A percentile compares a stretch with the other conserved stretches of the same genome.
Conservation (phyloP, 352 stramenopile species). For the Phytophthora melonis region DNA sequence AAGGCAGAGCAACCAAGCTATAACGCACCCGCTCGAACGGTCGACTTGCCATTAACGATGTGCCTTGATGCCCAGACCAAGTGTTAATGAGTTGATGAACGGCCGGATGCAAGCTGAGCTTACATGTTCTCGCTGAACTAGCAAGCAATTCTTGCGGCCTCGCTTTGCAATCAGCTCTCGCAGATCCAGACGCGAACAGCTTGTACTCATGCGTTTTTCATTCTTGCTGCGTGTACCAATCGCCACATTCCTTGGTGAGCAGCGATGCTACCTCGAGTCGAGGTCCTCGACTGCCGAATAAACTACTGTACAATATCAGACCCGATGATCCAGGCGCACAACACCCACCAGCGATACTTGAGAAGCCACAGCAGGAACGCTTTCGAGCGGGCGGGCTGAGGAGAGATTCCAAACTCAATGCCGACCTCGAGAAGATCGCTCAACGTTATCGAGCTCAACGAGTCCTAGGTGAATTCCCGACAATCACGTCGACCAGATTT, state of each 20-base stretch:
- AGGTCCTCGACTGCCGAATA: not conserved
- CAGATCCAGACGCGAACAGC: not conserved
- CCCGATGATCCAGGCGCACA: not conserved
- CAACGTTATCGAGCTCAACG: not conserved
- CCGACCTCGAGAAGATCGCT: not conserved
- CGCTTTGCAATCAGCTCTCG: not conserved
- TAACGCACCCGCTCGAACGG: no score
- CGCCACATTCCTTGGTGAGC: not conserved
- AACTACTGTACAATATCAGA: not conserved
- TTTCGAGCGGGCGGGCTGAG: not conserved
- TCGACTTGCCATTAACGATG: no score
- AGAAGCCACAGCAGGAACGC: not conserved
- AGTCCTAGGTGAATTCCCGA: not conserved
- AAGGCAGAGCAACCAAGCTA: no score
- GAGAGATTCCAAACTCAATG: not conserved
- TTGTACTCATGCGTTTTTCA: not conserved
- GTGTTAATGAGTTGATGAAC: no score
- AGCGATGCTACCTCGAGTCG: not conserved
- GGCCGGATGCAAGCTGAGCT: no score
- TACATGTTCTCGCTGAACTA: no score
- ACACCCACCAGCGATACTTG: not conserved
- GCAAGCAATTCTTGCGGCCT: not conserved
- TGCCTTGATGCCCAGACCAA: no score
- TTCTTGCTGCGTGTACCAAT: not conserved
- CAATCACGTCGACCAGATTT: not conserved